phyloP scores from a whole-genome alignment of 2,329 filamentous ascomycete species.

The Drechslerella coelobrocha region DNA sequence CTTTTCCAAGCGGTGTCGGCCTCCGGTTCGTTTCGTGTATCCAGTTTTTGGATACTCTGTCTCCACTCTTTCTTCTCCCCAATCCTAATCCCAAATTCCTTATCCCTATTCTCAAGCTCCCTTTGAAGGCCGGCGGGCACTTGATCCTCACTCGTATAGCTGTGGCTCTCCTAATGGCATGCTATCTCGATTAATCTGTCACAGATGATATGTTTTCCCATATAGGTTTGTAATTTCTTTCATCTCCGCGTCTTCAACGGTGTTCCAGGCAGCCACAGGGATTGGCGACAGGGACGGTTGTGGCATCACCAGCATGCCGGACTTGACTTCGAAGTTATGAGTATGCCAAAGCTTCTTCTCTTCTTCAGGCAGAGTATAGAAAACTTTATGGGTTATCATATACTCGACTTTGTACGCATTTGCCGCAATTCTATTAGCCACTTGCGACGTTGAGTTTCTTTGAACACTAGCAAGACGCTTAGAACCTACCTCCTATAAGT shows the following conservation, averaged over 20 bases:
- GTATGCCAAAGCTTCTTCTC: conserved; percentile 83
- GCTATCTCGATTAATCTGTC: conserved; percentile 75
- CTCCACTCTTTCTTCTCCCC: conserved; percentile 61
- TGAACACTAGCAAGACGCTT: no score
- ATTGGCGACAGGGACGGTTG: conserved; percentile 59
- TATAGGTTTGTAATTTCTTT: conserved; percentile 75
- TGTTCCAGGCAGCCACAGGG: conserved; percentile 66
- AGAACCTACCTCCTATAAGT: conserved; percentile 67
- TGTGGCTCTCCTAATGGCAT: conserved; percentile 65
- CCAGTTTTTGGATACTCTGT: conserved; percentile 59
- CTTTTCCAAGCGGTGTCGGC: conserved; percentile 19
- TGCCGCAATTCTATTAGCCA: not conserved
- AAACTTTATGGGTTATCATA: conserved; percentile 77
- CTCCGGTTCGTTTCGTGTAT: conserved; percentile 57
- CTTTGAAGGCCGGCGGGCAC: conserved; percentile 60
- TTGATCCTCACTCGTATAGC: conserved; percentile 63
- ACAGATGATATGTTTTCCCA: conserved; percentile 84
- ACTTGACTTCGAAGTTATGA: conserved; percentile 76
- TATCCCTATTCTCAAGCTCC: conserved; percentile 61
- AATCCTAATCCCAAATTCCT: conserved; percentile 61
- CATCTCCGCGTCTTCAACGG: conserved; percentile 80
- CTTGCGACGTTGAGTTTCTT: no score
- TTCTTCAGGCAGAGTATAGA: conserved; percentile 68
- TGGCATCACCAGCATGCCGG: conserved; percentile 81
- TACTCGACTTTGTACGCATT: conserved; percentile 68